Evolutionary conservation across 148 eudicot genomes (phyloP), one percentile per base, ranked within the genome.

Genomic region (Heliamphora exappendiculata): DNA sequence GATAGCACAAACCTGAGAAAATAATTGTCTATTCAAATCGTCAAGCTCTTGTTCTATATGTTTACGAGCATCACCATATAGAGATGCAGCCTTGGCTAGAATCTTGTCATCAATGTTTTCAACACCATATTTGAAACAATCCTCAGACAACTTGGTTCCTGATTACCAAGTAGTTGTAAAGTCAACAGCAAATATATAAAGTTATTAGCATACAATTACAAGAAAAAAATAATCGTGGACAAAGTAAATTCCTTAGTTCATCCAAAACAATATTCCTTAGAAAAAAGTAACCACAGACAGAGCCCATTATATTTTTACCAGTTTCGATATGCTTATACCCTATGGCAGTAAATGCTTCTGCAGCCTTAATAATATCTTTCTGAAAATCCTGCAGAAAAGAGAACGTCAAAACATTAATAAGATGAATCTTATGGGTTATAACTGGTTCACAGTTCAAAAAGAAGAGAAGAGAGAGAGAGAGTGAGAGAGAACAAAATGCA

Each of bases 61-160:
- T 86, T 91, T 95, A 70, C 92, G 93, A 78, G 98, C 96, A 86
- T 95, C 98, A 20, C 96, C 98, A 73, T 92, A 95, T 24, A 95
- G 80, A 60, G 96, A 91, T 72, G 98, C 94, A 76, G 96, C 90
- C 87, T 95, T 95, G 24, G 97, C 85, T 74, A 95, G 81, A 76
- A 92, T 83, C 79, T 92, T 91, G 80, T 95, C 98, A 62, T 89
- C 86, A 42, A 66, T 76, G 82, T 95, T 91, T 76, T 95, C 98
- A 85, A 87, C 83, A 71, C 97, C 98, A 84, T 92, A 95, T 81
- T 86, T 92, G 87, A 90, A 85, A 84, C 98, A 95, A 77, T 95
- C 98, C 82, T 92, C 98, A 16, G 98, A 89, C 84, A 95, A 86
- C 85, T 92, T 95, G 80, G 91, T 88, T 75, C 96, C 98, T 95